Evolutionary conservation across 179 eudicot genomes (phyloP).

Genomic region (Heliamphora pulchella): DNA sequence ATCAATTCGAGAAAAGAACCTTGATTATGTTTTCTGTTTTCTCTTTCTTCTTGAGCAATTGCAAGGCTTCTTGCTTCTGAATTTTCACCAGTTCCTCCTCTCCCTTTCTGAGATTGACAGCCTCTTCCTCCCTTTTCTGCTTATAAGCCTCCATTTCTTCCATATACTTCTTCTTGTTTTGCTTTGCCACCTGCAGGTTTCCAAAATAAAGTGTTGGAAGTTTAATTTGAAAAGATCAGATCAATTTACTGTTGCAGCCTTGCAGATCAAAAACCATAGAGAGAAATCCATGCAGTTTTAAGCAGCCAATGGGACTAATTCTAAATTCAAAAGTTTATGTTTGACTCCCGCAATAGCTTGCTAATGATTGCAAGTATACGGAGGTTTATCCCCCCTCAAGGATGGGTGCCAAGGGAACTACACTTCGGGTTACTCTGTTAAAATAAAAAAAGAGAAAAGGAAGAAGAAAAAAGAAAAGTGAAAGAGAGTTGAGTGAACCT

Average conservation of each 20-base stretch:
- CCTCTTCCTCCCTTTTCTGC: constrained; percentile 78
- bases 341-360: no score
- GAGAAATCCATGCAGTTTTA: no score
- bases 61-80: constrained; percentile 81
- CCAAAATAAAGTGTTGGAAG: background rate
- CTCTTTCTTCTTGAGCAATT: constrained; percentile 85
- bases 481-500: constrained; percentile 29
- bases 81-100: constrained; percentile 73
- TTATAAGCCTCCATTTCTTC: constrained; percentile 74
- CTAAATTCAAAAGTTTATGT: no score
- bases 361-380: no score
- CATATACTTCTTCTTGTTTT: constrained; percentile 53
- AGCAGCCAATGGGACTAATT: no score
- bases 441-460: background rate
- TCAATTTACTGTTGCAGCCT: background rate
- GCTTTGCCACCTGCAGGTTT: constrained; percentile 43
- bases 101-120: constrained; percentile 46
- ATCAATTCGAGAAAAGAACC: constrained; percentile 24
- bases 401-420: no score
- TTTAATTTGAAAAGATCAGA: background rate
- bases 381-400: no score
- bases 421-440: no score
- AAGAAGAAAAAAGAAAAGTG: no score
- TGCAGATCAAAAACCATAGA: no score
- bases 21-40: constrained; percentile 79